Evolutionary conservation across 345 rosid species (phyloP).

Genomic region (Camelina hispida): DNA sequence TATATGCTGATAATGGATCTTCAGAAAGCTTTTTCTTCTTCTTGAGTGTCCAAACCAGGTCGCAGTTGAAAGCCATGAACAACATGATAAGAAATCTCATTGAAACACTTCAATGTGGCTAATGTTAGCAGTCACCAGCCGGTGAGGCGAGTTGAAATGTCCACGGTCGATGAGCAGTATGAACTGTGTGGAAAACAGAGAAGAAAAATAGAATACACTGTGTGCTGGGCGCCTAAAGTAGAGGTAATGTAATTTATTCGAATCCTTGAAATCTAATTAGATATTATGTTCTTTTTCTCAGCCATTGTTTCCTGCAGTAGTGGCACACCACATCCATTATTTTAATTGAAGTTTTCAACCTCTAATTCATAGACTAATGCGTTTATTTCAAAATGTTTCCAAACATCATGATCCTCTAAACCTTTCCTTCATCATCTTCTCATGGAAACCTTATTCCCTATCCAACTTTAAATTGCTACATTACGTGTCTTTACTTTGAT

Average conservation of each 20-base stretch:
- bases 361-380: constrained; percentile 30
- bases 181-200: constrained; percentile 8
- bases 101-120: constrained; percentile 15
- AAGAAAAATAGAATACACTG: constrained; percentile 5
- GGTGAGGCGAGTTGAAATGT: neutral
- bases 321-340: constrained; percentile 46
- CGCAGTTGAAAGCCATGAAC: constrained; percentile 19
- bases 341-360: constrained; percentile 37
- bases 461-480: neutral
- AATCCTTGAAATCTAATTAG: constrained; percentile 36
- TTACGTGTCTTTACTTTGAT: neutral
- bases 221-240: constrained; percentile 15
- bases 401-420: constrained; percentile 30
- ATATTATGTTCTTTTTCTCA: constrained; percentile 12
- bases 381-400: constrained; percentile 23
- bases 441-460: constrained; percentile 5
- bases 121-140: constrained; percentile 8
- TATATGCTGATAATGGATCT: neutral
- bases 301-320: constrained; percentile 37
- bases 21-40: constrained; percentile 5
- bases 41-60: constrained; percentile 16
- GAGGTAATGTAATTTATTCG: constrained; percentile 30
- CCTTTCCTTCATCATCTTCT: constrained; percentile 19
- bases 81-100: constrained; percentile 5
- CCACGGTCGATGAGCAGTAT: constrained; percentile 2